phyloP scores from a whole-genome alignment of 805 yeast species.

The Komagataella kurtzmanii region DNA sequence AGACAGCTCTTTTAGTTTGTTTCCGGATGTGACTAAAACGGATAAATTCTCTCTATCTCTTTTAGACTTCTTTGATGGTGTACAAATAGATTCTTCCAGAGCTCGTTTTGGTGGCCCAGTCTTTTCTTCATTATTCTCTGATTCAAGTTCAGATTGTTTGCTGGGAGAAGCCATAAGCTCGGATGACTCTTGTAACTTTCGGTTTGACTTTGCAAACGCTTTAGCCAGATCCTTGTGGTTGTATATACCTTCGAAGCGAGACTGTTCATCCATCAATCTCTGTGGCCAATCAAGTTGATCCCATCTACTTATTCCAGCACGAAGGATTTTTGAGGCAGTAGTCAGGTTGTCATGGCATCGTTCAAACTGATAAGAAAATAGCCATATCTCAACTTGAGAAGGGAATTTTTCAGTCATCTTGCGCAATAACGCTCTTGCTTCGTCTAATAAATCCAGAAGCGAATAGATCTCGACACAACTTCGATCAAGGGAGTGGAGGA shows the following conservation, averaged over 20 bases:
- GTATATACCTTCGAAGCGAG: slow-evolving; percentile 19
- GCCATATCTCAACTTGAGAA: slow-evolving; percentile 33
- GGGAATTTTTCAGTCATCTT: slow-evolving; percentile 14
- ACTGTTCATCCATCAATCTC: slow-evolving; percentile 29
- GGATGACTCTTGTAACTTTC: background rate
- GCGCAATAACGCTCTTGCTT: slow-evolving; percentile 14
- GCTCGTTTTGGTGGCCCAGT: background rate
- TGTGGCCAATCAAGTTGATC: slow-evolving; percentile 35
- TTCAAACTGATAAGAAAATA: slow-evolving; percentile 27
- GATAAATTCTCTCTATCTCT: slow-evolving; percentile 51
- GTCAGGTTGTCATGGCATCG: slow-evolving; percentile 13
- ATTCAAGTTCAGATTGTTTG: slow-evolving; percentile 4
- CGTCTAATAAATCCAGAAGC: slow-evolving; percentile 13
- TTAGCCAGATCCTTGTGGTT: background rate
- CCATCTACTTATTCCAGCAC: slow-evolving; percentile 16
- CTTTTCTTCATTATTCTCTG: background rate
- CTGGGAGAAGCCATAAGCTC: slow-evolving; percentile 1
- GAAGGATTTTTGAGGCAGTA: slow-evolving; percentile 15
- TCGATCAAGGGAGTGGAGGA: slow-evolving; percentile 30
- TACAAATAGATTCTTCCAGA: background rate
- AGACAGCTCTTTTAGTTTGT: slow-evolving; percentile 21
- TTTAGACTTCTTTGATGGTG: background rate
- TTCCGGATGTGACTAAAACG: slow-evolving; percentile 35
- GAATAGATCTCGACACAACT: slow-evolving; percentile 21
- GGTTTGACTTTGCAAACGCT: background rate